Percentiles rank a stretch among this genome's conserved stretches.
These are phyloP conservation scores for Lipomyces mesembrius DNA, from an alignment of 805 yeast species.

Conservation along the genomic window DNA sequence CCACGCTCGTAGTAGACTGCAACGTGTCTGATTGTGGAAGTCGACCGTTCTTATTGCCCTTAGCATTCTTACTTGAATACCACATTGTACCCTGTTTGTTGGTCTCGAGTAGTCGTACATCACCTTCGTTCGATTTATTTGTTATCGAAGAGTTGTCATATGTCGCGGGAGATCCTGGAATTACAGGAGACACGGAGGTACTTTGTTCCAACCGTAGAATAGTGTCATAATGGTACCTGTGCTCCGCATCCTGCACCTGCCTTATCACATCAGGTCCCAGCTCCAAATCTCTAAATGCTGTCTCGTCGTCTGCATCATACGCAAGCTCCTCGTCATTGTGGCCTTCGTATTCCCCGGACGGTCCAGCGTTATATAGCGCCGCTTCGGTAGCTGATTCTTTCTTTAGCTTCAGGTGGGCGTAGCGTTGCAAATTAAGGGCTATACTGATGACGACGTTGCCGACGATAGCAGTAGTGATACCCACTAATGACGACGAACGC, in stretches of 20 bases:
- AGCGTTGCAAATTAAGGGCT: slow-evolving; percentile 50
- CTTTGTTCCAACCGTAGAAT: neutral
- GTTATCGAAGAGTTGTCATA: slow-evolving; percentile 3
- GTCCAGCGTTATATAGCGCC: neutral
- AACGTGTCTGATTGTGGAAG: slow-evolving; percentile 3
- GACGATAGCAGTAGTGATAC: slow-evolving; percentile 46
- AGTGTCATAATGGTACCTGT: neutral
- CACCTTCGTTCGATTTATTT: neutral
- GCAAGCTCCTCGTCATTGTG: slow-evolving; percentile 3
- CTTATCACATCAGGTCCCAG: neutral
- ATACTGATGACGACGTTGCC: slow-evolving; percentile 50
- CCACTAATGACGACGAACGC: slow-evolving; percentile 40
- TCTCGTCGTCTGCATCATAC: slow-evolving; percentile 16
- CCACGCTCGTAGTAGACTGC: slow-evolving; percentile 18
- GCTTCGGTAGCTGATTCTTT: slow-evolving; percentile 11
- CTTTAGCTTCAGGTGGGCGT: slow-evolving; percentile 47
- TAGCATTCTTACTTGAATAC: neutral
- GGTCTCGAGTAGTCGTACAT: slow-evolving; percentile 6
- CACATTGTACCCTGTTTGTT: slow-evolving; percentile 8
- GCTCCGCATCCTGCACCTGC: neutral
- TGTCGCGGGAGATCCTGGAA: slow-evolving; percentile 3
- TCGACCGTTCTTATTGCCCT: neutral
- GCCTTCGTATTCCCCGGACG: neutral
- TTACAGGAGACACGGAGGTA: neutral
- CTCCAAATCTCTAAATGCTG: neutral